These are phyloP conservation scores for Proliferodiscus dingleyae DNA, from an alignment of 2,329 filamentous ascomycete species.

Conservation along the genomic window DNA sequence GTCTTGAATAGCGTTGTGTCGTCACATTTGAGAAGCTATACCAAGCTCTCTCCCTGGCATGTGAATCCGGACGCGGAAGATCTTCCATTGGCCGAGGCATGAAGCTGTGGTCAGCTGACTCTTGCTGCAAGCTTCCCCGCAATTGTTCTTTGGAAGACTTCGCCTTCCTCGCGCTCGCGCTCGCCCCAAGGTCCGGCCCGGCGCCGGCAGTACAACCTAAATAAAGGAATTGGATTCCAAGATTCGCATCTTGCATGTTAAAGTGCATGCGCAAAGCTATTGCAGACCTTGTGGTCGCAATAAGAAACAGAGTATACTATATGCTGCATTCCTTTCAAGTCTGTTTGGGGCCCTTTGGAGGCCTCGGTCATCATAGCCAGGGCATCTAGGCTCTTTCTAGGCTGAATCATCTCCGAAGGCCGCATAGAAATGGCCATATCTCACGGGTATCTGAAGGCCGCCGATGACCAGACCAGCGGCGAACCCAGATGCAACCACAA, in stretches of 20 bases:
- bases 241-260: too few relatives aligned
- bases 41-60: conserved; percentile 4
- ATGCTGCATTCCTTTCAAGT: too few relatives aligned
- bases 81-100: conserved; percentile 10
- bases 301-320: too few relatives aligned
- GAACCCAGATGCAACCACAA: conserved; percentile 15
- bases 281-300: too few relatives aligned
- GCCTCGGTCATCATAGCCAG: too few relatives aligned
- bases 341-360: too few relatives aligned
- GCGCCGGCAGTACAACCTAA: background rate
- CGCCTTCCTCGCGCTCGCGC: background rate
- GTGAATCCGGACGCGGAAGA: conserved; percentile 10
- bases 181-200: background rate
- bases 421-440: conserved; percentile 7
- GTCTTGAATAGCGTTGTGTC: too few relatives aligned
- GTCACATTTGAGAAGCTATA: background rate
- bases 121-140: background rate
- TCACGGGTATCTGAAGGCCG: conserved; percentile 10
- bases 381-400: background rate
- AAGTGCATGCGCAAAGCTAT: too few relatives aligned
- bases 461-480: conserved; percentile 11
- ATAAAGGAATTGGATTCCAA: background rate
- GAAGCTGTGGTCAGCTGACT: background rate
- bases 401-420: conserved; percentile 2
- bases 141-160: background rate